phyloP scores from a whole-genome alignment of 352 stramenopile species.

The Aphanomyces euteiches region DNA sequence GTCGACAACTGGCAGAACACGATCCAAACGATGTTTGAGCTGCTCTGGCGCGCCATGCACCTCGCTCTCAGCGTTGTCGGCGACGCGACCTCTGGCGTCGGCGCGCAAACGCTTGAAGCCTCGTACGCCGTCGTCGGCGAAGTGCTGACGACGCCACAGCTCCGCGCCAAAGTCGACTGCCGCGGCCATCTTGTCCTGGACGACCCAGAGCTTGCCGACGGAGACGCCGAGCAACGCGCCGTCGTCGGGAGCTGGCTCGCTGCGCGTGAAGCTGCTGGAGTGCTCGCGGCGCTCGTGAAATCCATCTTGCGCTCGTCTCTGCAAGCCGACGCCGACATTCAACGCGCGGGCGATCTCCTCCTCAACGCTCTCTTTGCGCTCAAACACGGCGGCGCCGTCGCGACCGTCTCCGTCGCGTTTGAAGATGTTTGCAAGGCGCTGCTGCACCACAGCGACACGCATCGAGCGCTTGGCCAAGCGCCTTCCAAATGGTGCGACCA shows the following conservation, averaged over 20 bases:
- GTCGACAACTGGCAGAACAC: conserved; percentile 41
- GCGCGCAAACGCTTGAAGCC: conserved; percentile 58
- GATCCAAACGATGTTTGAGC: conserved; percentile 48
- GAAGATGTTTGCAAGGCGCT: conserved; percentile 82
- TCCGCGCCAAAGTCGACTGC: conserved; percentile 67
- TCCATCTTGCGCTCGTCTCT: conserved; percentile 41
- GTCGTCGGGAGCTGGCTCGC: conserved; percentile 85
- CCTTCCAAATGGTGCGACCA: conserved; percentile 71
- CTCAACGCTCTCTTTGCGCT: conserved; percentile 81
- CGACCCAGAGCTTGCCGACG: conserved; percentile 44
- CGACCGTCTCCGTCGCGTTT: conserved; percentile 77
- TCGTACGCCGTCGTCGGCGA: conserved; percentile 62
- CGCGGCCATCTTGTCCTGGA: conserved; percentile 74
- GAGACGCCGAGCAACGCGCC: conserved; percentile 61
- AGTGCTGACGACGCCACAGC: conserved; percentile 48
- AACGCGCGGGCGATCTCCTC: conserved; percentile 61
- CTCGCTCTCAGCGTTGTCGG: conserved; percentile 65
- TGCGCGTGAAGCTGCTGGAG: conserved; percentile 72
- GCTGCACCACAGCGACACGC: conserved; percentile 50
- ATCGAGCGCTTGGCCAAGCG: conserved; percentile 47
- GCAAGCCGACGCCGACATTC: conserved; percentile 42
- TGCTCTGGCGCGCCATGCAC: conserved; percentile 59
- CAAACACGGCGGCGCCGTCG: conserved; percentile 85
- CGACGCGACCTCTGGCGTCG: conserved; percentile 62
- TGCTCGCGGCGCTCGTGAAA: conserved; percentile 72